A percentile compares a stretch with the other conserved stretches of the same genome.
phyloP scores from a whole-genome alignment of 805 yeast genomes.

The Saccharomycopsis lassenensis region DNA sequence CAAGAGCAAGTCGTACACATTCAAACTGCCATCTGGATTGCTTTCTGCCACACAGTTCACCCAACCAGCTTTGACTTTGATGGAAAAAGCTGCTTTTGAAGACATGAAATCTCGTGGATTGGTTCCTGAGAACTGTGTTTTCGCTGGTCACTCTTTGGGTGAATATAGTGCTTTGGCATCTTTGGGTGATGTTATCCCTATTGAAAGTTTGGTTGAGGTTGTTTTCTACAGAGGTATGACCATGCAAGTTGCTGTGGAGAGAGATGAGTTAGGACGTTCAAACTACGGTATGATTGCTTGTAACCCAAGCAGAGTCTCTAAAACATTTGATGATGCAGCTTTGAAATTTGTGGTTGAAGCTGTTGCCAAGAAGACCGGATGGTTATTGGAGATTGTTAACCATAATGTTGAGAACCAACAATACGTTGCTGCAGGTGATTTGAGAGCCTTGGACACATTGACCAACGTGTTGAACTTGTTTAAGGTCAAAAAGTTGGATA shows the following conservation, averaged over 20 bases:
- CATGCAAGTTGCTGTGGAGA: slow-evolving; percentile 99
- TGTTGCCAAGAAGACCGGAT: slow-evolving; percentile 70
- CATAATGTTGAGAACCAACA: slow-evolving; percentile 97
- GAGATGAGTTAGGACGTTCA: slow-evolving; percentile 91
- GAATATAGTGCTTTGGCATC: slow-evolving; percentile 97
- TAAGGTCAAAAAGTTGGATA: slow-evolving; percentile 89
- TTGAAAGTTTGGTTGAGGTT: slow-evolving; percentile 92
- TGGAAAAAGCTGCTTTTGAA: slow-evolving; percentile 99
- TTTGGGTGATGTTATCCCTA: slow-evolving; percentile 96
- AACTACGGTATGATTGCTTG: slow-evolving; percentile 99
- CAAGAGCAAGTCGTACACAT: slow-evolving; percentile 73
- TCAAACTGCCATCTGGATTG: slow-evolving; percentile 88
- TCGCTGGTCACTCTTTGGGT: slow-evolving; percentile 99
- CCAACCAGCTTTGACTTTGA: slow-evolving; percentile 96
- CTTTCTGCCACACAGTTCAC: slow-evolving; percentile 98
- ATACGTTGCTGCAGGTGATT: slow-evolving; percentile 97
- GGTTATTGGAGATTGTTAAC: slow-evolving; percentile 97
- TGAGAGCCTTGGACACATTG: slow-evolving; percentile 87
- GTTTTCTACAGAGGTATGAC: slow-evolving; percentile 99
- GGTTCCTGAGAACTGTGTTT: slow-evolving; percentile 85
- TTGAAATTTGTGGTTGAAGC: slow-evolving; percentile 88
- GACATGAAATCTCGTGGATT: slow-evolving; percentile 94
- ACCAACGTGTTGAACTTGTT: slow-evolving; percentile 88
- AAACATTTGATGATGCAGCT: slow-evolving; percentile 87
- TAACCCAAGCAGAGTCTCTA: slow-evolving; percentile 86